phyloP scores from a whole-genome alignment of 2,329 filamentous ascomycete genomes.

The Aschersonia sp. region DNA sequence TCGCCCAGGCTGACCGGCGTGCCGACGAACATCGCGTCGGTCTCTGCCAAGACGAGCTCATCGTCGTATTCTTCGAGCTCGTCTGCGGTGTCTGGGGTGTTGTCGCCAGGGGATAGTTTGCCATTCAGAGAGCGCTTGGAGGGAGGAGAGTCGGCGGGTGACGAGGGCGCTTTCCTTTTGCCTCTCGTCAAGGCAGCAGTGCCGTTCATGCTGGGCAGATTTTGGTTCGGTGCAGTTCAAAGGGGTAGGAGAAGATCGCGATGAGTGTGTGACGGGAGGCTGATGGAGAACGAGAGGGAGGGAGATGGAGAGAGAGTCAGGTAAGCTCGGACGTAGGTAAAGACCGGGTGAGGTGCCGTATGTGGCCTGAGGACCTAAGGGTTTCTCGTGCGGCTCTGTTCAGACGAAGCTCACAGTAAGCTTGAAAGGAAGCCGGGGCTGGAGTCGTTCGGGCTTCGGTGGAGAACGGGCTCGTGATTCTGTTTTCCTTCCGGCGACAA shows the following conservation, averaged over 20 bases:
- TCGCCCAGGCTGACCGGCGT: slow-evolving; percentile 36
- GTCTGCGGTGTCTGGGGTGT: slow-evolving; percentile 28
- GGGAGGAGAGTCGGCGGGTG: slow-evolving; percentile 20
- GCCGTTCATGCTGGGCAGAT: slow-evolving; percentile 26
- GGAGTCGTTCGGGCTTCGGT: too few species aligned
- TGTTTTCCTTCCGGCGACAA: too few species aligned
- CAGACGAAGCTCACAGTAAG: neutral
- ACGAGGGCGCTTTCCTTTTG: slow-evolving; percentile 37
- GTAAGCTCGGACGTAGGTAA: too few species aligned
- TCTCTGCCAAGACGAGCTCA: slow-evolving; percentile 26
- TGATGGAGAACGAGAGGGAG: too few species aligned
- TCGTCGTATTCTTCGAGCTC: slow-evolving; percentile 20
- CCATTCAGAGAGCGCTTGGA: slow-evolving; percentile 27
- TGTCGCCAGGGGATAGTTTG: slow-evolving; percentile 32
- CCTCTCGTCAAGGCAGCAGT: slow-evolving; percentile 23
- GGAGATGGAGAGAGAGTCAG: too few species aligned
- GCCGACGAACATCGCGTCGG: slow-evolving; percentile 18
- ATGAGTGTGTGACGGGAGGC: too few species aligned
- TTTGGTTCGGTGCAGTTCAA: neutral
- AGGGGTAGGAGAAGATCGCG: too few species aligned
- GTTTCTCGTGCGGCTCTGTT: neutral
- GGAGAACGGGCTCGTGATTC: too few species aligned
- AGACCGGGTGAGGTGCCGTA: too few species aligned
- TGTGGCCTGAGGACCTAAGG: neutral
- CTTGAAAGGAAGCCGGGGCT: slow-evolving; percentile 1